Conservation (phyloP, 208 protist species). For the Phytomonas francai region DNA sequence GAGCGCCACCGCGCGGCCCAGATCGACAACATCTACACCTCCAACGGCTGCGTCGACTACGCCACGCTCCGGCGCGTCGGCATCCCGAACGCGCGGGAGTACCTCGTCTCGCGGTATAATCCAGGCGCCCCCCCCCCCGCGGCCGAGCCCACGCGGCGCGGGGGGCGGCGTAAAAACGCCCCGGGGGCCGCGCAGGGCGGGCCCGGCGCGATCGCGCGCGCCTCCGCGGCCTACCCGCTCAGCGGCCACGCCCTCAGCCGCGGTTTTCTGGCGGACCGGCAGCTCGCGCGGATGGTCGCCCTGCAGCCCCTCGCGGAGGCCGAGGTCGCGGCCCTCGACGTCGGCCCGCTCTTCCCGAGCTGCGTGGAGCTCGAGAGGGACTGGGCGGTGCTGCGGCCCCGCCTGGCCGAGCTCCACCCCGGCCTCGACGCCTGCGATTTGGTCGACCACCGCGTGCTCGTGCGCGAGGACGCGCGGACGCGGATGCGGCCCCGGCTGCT, state of each 20-base stretch:
- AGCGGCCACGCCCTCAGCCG: conserved; percentile 42
- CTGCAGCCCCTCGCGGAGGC: conserved; percentile 42
- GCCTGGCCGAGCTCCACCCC: conserved; percentile 49
- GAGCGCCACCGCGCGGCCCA: conserved; percentile 30
- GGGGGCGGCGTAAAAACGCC: conserved; percentile 10
- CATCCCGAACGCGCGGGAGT: conserved; percentile 50
- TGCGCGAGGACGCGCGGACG: conserved; percentile 25
- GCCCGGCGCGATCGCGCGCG: conserved; percentile 17
- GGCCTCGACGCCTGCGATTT: conserved; percentile 30
- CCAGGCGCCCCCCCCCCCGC: conserved; percentile 8
- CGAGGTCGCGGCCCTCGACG: conserved; percentile 37
- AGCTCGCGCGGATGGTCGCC: conserved; percentile 37
- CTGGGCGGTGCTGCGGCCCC: conserved; percentile 25
- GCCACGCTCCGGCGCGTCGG: conserved; percentile 32
- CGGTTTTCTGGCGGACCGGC: conserved; percentile 58
- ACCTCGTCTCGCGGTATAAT: conserved; percentile 53
- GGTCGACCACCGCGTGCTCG: conserved; percentile 24
- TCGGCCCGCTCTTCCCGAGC: conserved; percentile 32
- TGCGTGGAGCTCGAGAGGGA: conserved; percentile 49
- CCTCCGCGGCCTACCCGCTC: conserved; percentile 36
- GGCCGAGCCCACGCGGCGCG: conserved; percentile 6
- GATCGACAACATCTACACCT: conserved; percentile 67
- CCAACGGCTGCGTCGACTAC: conserved; percentile 74
- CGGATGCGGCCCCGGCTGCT: conserved; percentile 20
- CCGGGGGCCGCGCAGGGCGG: neutral